Evolutionary conservation across 192 early-diverging fungal species (phyloP).

Genomic region (Dimargaris verticillata): DNA sequence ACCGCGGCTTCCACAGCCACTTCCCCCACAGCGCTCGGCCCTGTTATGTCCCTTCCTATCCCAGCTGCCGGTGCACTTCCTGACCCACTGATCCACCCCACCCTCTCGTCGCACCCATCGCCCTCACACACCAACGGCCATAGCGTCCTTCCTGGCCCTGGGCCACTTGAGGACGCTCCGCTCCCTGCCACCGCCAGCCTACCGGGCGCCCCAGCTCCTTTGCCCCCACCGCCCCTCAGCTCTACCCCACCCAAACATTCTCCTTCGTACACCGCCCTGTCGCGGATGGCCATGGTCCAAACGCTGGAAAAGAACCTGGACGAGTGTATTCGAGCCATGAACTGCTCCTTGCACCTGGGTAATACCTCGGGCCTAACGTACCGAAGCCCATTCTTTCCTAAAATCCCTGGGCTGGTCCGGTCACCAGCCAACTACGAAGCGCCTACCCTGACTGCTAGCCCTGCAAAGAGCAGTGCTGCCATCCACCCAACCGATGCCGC

Average conservation of each 20-base stretch:
- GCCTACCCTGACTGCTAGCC: too few relatives aligned
- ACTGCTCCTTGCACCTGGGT: slow-evolving; percentile 4
- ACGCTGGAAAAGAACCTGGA: slow-evolving; percentile 9
- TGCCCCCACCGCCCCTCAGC: background rate
- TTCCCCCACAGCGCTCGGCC: too few relatives aligned
- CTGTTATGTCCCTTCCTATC: too few relatives aligned
- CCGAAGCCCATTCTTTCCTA: slow-evolving; percentile 11
- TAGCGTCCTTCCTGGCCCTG: too few relatives aligned
- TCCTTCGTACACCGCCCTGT: background rate
- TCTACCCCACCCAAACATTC: background rate
- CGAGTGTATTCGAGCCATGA: background rate
- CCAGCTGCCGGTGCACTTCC: too few relatives aligned
- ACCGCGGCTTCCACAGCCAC: too few relatives aligned
- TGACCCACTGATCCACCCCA: too few relatives aligned
- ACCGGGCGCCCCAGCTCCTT: background rate
- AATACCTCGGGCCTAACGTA: slow-evolving; percentile 11
- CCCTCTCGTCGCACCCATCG: too few relatives aligned
- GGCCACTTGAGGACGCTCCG: too few relatives aligned
- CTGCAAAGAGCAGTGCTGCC: background rate
- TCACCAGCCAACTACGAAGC: too few relatives aligned
- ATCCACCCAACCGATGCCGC: background rate
- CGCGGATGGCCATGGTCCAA: slow-evolving; percentile 4
- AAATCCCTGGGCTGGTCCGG: background rate
- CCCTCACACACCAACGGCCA: too few relatives aligned
- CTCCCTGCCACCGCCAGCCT: background rate